Conservation (phyloP, 2,329 filamentous ascomycete genomes). For the Mycosphaerella arachidis region DNA sequence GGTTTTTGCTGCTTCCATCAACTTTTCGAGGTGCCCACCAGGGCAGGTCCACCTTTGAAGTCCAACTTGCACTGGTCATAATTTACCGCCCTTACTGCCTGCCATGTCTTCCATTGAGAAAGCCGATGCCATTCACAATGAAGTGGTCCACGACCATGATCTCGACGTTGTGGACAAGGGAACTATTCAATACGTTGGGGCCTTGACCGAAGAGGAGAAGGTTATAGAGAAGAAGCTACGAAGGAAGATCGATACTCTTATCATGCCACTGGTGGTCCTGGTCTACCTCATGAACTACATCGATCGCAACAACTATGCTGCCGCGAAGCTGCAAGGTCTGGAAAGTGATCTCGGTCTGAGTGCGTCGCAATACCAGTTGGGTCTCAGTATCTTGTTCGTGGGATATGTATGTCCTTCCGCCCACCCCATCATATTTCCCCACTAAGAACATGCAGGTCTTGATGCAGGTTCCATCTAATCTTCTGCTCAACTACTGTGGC, state of each 20-base stretch:
- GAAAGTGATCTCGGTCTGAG: constrained; percentile 56
- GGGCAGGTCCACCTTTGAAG: no score
- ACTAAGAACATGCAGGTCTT: constrained; percentile 20
- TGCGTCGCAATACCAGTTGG: constrained; percentile 59
- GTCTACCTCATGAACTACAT: constrained; percentile 46
- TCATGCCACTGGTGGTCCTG: constrained; percentile 66
- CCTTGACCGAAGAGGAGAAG: constrained; percentile 30
- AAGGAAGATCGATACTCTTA: constrained; percentile 64
- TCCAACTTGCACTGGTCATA: no score
- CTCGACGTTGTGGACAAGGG: constrained; percentile 17
- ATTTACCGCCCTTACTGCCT: not conserved
- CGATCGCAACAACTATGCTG: constrained; percentile 56
- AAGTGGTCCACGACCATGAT: constrained; percentile 26
- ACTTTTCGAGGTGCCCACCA: not conserved
- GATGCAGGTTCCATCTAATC: constrained; percentile 57
- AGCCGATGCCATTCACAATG: constrained; percentile 21
- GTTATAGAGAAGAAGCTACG: constrained; percentile 54
- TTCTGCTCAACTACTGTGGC: constrained; percentile 64
- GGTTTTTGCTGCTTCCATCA: not conserved
- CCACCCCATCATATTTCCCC: no score
- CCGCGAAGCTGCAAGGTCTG: constrained; percentile 61
- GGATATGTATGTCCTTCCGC: constrained; percentile 45
- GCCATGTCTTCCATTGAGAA: constrained; percentile 16
- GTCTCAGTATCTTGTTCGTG: constrained; percentile 56
- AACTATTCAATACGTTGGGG: constrained; percentile 24